Base-by-base conservation (phyloP, 2,329 filamentous ascomycete species). In the Fusarium sacchari region DNA sequence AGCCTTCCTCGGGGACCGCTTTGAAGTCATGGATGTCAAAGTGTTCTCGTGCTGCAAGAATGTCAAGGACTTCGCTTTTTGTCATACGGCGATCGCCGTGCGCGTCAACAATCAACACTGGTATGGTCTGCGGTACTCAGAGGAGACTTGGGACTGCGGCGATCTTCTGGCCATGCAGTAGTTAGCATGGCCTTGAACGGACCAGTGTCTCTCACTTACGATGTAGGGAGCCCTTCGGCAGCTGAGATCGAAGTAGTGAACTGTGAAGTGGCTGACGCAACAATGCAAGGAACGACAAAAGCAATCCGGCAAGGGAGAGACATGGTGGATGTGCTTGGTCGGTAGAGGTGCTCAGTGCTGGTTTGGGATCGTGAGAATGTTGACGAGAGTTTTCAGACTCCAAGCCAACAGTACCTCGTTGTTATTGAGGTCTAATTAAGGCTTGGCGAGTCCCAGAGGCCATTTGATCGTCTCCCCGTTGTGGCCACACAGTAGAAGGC, bases 371-470 rank as follows among this genome's bases (percentile, higher is more conserved):
- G 11, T 12, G n/a, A 43, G 10, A 15, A 12, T 5, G 5, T 43
- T 43, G 10, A 8, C 15, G n/a, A 43, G n/a, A 18, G 6, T 24
- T 7, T 18, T 10, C n/a, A 22, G 44, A 4, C 26, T 3, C 14
- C 14, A 9, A 20, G 12, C 12, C 18, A 9, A 15, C 15, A 18
- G 24, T 11, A 24, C 7, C 4, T 22, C 32, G 20, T 13, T 4
- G 4, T 32, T 32, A 0, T 24, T 12, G 8, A 15, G 17, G 2
- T 30, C 2, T 11, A 50, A 10, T 1, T 11, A 28, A 8, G 56
- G 43, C 24, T 40, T 59, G 24, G 22, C n/a, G 3, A 40, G 13
- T 1, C 26, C 7, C 14, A 15, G 26, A 11, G 22, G 22, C 26
- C 43, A 49, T 20, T 58, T 14, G 11, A 4, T 46, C 6, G 4